phyloP scores from a whole-genome alignment of 352 stramenopile genomes.

The Discostella stelligera region DNA sequence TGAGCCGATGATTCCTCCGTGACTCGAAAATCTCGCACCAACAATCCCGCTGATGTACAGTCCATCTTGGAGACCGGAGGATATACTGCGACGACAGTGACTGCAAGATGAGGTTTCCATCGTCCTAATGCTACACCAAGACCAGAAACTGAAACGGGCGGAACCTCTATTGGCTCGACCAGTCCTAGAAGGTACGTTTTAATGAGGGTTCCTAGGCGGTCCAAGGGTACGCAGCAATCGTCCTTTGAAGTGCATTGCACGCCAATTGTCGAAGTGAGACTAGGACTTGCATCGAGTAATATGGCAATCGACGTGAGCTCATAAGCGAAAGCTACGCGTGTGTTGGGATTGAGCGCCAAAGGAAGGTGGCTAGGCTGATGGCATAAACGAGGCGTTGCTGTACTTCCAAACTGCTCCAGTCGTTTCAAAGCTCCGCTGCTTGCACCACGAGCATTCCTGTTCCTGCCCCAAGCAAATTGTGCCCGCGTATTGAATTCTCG shows the following conservation, averaged over 20 bases:
- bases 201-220: conserved; percentile 64
- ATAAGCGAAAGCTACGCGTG: conserved; percentile 77
- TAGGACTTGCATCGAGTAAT: conserved; percentile 75
- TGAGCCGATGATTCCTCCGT: conserved; percentile 59
- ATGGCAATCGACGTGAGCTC: conserved; percentile 78
- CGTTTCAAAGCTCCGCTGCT: conserved; percentile 20
- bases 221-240: conserved; percentile 55
- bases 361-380: conserved; percentile 71
- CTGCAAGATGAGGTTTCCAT: conserved; percentile 69
- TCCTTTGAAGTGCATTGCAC: conserved; percentile 19
- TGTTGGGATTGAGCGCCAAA: conserved; percentile 62
- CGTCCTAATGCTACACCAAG: conserved; percentile 40
- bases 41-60: conserved; percentile 48
- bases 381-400: conserved; percentile 30
- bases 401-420: conserved; percentile 5
- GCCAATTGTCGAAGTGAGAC: conserved; percentile 66
- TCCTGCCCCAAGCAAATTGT: conserved; percentile 48
- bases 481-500: conserved; percentile 66
- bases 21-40: conserved; percentile 76
- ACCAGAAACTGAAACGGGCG: conserved; percentile 56
- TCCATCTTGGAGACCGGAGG: conserved; percentile 53
- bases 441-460: conserved; percentile 20
- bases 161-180: conserved; percentile 63
- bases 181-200: conserved; percentile 68
- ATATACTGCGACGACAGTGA: conserved; percentile 78